phyloP scores from a whole-genome alignment of 148 eudicot species.

The Chenopodium formosanum region DNA sequence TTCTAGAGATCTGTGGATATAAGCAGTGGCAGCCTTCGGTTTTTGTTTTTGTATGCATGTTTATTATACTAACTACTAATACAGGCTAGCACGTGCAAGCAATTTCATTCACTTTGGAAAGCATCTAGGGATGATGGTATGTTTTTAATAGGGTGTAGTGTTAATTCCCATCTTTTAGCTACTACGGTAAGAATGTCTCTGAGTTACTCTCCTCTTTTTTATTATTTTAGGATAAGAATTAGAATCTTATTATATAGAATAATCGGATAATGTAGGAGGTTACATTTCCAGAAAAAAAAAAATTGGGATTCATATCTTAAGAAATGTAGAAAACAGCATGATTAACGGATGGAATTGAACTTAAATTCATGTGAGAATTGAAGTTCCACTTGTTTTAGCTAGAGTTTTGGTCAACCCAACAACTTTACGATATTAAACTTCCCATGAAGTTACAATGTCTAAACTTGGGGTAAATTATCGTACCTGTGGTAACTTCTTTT shows the following conservation, averaged over 20 bases:
- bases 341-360: no score
- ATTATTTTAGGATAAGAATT: neutral
- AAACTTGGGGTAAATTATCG: neutral
- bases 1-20: constrained; percentile 38
- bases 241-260: no score
- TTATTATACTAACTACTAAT: neutral
- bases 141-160: constrained; percentile 28
- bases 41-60: constrained; percentile 36
- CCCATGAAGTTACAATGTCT: no score
- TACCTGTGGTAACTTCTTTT: neutral
- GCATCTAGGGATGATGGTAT: constrained; percentile 38
- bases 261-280: neutral
- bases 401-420: no score
- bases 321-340: no score
- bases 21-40: constrained; percentile 35
- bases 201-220: neutral
- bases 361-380: no score
- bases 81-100: constrained; percentile 36
- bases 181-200: constrained; percentile 32
- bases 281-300: neutral
- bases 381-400: no score
- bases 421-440: no score
- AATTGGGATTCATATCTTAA: no score
- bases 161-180: constrained; percentile 29
- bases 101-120: constrained; percentile 28